Evolutionary conservation across 352 stramenopile species (phyloP), one percentile per base, ranked within the genome.

Genomic region (Pythium aphanidermatum): DNA sequence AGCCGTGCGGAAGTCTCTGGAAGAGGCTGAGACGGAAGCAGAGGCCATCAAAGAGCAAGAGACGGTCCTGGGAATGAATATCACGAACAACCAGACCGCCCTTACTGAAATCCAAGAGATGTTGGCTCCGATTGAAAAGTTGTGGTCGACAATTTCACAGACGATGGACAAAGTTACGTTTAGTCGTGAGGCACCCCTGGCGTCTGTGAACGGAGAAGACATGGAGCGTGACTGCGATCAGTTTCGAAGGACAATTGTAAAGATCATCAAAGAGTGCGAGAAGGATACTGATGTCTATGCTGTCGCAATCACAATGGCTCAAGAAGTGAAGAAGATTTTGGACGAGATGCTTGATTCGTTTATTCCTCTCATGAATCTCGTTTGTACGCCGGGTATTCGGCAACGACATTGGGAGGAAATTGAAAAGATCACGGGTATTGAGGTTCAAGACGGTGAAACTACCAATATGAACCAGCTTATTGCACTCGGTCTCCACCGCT

Each of bases 331-430:
- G 46, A 86, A 89, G 32, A 83, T 74, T 5, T 58, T 91, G 4
- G 78, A 92, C 23, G 75, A 91, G 47, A 91, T 93, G 78, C 67
- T 90, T 3, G 75, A 96, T 30, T 85, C 89, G 42, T 75, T 95
- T 49, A 75, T 96, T 24, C 90, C 92, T 9, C 66, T 98, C 17
- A 97, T 98, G 81, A 65, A 84, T 16, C 57, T 97, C 12, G 63
- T 98, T 14, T 97, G 90, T 39, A 95, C 86, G n/a, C 90, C 87
- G 11, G 92, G 89, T 0, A 88, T 98, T 47, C 83, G 81, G 11
- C 67, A 95, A 3, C 73, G 92, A 8, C 92, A 98, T 58, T 98
- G 92, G 92, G 64, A 96, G 46, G 81, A 96, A 39, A 97, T 97
- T 17, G 78, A 95, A 27, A 63, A 59, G 7, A 80, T 95, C 33